A percentile compares a stretch with the other conserved stretches of the same genome.
phyloP scores from a whole-genome alignment of 139 green algal genomes.

The Chlorella sp. region DNA sequence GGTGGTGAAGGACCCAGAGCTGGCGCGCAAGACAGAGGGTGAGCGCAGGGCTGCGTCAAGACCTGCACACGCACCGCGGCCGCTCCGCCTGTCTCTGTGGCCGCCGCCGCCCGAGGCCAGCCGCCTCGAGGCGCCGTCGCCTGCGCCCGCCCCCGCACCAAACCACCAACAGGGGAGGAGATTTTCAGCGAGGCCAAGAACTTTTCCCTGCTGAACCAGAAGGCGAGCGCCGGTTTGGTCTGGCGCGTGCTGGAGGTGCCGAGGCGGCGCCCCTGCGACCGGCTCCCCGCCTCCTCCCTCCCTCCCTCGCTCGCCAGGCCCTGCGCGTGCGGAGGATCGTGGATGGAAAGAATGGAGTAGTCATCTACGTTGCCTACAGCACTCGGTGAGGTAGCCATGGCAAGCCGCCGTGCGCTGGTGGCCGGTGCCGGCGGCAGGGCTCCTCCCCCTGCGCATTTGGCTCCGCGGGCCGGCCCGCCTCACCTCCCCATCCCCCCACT shows the following conservation, averaged over 20 bases:
- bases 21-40: conserved; percentile 2
- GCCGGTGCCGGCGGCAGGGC: too few species aligned
- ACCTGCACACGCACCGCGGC: too few species aligned
- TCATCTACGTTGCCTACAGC: conserved; percentile 15
- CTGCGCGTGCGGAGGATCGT: conserved; percentile 75
- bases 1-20: conserved; percentile 31
- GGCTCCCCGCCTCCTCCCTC: not conserved
- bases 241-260: not conserved
- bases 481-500: too few species aligned
- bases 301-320: conserved; percentile 46
- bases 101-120: too few species aligned
- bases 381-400: too few species aligned
- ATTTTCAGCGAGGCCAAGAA: conserved; percentile 77
- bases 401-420: too few species aligned
- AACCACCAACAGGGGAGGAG: conserved; percentile 50
- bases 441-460: too few species aligned
- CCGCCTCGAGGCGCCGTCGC: too few species aligned
- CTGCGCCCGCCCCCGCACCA: too few species aligned
- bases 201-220: conserved; percentile 79
- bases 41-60: conserved; percentile 3
- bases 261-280: not conserved
- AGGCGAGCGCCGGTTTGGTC: conserved; percentile 31
- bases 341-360: conserved; percentile 53
- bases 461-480: too few species aligned
- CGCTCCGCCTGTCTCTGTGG: too few species aligned